Conservation (phyloP, 805 yeast genomes). For the Candida sithepensis region DNA sequence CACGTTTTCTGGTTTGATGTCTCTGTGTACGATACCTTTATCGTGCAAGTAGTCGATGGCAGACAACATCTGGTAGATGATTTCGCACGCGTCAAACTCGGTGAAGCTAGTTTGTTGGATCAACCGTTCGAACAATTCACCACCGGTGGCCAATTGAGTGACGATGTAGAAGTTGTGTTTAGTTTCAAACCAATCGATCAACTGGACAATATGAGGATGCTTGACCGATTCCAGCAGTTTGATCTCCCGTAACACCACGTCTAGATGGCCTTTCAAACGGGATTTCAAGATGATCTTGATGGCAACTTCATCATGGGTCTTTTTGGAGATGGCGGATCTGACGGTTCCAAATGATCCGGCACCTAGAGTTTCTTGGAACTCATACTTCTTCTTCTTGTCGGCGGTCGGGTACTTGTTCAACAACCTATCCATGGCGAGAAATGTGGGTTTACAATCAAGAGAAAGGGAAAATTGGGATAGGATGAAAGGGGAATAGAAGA, state of each 20-base stretch:
- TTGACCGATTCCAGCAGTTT: constrained; percentile 59
- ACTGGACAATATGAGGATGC: constrained; percentile 86
- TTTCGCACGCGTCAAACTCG: constrained; percentile 79
- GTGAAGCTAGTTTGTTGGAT: constrained; percentile 78
- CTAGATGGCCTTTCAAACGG: constrained; percentile 63
- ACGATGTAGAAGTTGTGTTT: constrained; percentile 90
- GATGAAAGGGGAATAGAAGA: background rate
- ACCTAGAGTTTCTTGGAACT: constrained; percentile 81
- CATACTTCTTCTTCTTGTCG: constrained; percentile 61
- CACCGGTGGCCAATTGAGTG: constrained; percentile 94
- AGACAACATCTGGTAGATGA: constrained; percentile 67
- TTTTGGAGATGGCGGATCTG: constrained; percentile 55
- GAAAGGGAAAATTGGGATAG: background rate
- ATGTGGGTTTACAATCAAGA: background rate
- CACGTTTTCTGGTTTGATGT: constrained; percentile 91
- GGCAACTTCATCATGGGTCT: constrained; percentile 69
- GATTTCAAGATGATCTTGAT: constrained; percentile 85
- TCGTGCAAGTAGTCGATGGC: constrained; percentile 80
- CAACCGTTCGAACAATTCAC: constrained; percentile 89
- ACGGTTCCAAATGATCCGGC: constrained; percentile 97
- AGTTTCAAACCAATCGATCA: constrained; percentile 90
- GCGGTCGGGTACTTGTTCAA: constrained; percentile 13
- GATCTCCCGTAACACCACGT: constrained; percentile 77
- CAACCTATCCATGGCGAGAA: constrained; percentile 11
- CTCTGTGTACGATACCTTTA: constrained; percentile 83